Evolutionary conservation across 2,329 filamentous ascomycete species (phyloP).

Genomic region (Ophiostoma sp.): DNA sequence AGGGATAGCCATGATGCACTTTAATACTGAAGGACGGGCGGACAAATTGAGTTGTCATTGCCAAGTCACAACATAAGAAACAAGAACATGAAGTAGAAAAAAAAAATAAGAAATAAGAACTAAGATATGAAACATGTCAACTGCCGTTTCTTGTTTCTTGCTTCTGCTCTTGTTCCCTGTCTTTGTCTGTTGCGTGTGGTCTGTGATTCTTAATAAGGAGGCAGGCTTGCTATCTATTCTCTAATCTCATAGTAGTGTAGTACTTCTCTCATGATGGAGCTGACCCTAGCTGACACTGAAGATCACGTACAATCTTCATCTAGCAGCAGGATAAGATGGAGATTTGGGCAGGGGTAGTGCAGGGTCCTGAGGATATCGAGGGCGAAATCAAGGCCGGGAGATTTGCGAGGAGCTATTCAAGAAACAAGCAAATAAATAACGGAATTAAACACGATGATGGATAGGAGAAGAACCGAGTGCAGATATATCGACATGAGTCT

Average conservation of each 20-base stretch:
- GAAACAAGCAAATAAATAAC: neutral
- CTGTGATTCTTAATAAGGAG: neutral
- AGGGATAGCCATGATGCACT: neutral
- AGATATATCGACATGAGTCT: neutral
- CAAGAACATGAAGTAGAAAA: neutral
- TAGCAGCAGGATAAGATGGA: neutral
- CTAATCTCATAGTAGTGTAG: too few relatives aligned
- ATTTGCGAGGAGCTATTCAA: neutral
- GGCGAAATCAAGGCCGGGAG: slow-evolving; percentile 7
- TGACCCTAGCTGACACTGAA: neutral
- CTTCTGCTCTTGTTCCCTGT: neutral
- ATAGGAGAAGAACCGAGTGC: neutral
- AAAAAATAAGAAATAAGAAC: neutral
- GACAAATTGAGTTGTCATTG: neutral
- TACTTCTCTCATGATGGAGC: neutral
- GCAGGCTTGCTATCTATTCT: neutral
- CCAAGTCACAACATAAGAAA: neutral
- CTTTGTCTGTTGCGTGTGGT: neutral
- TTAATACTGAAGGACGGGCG: neutral
- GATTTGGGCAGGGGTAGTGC: neutral
- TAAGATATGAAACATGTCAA: neutral
- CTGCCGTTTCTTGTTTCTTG: slow-evolving; percentile 1
- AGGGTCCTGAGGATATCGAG: neutral
- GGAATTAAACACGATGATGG: neutral
- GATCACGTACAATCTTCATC: slow-evolving; percentile 6